Percentiles rank a stretch among this genome's conserved stretches.
phyloP scores from a whole-genome alignment of 2,329 filamentous ascomycete species.

The Metarhizium robertsii region DNA sequence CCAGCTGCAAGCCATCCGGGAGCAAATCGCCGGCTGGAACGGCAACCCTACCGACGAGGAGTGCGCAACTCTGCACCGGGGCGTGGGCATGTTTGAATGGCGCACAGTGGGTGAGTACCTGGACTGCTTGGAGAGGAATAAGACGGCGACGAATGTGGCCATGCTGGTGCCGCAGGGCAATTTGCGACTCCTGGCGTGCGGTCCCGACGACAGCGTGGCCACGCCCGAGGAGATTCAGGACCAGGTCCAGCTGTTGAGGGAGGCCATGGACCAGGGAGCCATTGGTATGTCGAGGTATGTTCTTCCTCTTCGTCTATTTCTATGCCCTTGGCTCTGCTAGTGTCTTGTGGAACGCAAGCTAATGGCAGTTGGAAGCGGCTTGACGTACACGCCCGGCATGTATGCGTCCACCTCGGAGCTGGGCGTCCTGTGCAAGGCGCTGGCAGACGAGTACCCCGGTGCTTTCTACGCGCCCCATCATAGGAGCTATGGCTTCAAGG shows the following conservation, averaged over 20 bases:
- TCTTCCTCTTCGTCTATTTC: neutral
- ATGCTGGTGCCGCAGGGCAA: constrained; percentile 16
- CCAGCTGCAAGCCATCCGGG: constrained; percentile 12
- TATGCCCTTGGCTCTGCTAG: too few species aligned
- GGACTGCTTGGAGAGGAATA: constrained; percentile 13
- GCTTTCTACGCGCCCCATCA: constrained; percentile 16
- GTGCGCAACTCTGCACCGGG: constrained; percentile 9
- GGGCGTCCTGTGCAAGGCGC: constrained; percentile 11
- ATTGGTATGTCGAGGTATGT: constrained; percentile 15
- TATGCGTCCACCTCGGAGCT: constrained; percentile 17
- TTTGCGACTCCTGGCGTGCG: constrained; percentile 13
- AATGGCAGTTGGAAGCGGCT: constrained; percentile 7
- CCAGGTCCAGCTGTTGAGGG: constrained; percentile 11
- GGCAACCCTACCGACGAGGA: constrained; percentile 15
- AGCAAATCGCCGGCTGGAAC: constrained; percentile 16
- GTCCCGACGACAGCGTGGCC: constrained; percentile 13
- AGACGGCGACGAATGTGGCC: constrained; percentile 15
- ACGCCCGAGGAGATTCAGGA: constrained; percentile 10
- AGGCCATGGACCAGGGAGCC: constrained; percentile 13
- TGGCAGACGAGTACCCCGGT: constrained; percentile 13
- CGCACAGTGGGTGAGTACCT: constrained; percentile 14
- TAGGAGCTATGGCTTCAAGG: constrained; percentile 14
- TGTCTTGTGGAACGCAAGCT: neutral
- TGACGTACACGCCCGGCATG: constrained; percentile 17
- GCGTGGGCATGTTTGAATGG: constrained; percentile 13